Evolutionary conservation across 345 rosid genomes (phyloP), one percentile per base, ranked within the genome.

Genomic region (Diplotaxis tenuifolia): DNA sequence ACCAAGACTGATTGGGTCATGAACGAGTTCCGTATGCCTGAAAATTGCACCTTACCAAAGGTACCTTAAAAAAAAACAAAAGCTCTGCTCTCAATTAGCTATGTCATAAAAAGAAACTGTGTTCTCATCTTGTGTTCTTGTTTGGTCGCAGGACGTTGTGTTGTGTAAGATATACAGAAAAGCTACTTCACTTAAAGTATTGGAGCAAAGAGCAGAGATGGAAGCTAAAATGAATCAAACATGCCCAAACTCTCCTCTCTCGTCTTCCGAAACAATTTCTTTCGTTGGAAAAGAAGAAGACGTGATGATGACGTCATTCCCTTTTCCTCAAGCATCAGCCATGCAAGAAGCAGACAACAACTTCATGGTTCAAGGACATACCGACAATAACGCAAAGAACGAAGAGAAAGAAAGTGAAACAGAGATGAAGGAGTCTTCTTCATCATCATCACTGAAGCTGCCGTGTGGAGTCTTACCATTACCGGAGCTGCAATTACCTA

Each of bases 1-100:
- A 56, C 16, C 78, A 95, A 84, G 74, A 91, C 99, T 29, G 96
- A 95, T 71, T 95, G 99, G 99, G 84, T 95, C 56, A 95, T 95
- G 97, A 95, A 89, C 67, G 99, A 95, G 78, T 95, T 82, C 64
- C 89, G 99, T 10, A 79, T 95, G n/a, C 99, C 99, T 12, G 99
- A 95, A 70, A 73, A 77, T 34, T 78, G 67, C 74, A 74, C 82
- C 63, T 65, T 77, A 70, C 88, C 90, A 11, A 91, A 92, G 97
- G 99, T 95, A 5, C 20, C 23, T 7, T 38, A 42, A 42, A 36
- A 14, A 32, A 36, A 5, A 15, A 38, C 65, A 25, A 32, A 54
- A 53, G 2, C 60, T 15, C 32, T 19, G 50, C 10, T 36, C 7
- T 45, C 15, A 58, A 27, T 38, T 45, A 5, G 36, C 0, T 47